Evolutionary conservation across 805 yeast species (phyloP).

Genomic region (Wickerhamiella brachini): DNA sequence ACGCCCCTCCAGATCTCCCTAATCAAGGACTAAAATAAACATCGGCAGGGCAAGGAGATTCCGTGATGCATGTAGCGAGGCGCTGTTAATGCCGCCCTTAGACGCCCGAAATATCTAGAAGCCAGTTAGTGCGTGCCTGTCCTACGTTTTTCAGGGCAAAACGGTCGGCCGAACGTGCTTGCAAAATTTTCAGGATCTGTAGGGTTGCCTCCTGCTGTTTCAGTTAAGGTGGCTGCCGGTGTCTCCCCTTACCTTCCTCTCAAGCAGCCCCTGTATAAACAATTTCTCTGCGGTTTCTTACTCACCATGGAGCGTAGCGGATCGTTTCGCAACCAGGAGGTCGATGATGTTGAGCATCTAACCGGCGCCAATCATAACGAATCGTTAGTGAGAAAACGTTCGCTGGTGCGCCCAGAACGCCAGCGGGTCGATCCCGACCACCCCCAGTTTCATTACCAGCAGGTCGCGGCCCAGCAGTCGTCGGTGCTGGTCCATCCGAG

Average conservation of each 20-base stretch:
- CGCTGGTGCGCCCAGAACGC: constrained; percentile 79
- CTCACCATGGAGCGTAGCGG: constrained; percentile 13
- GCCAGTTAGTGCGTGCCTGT: no score
- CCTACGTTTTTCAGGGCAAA: no score
- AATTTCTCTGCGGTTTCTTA: background rate
- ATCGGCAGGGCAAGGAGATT: background rate
- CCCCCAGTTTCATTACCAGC: constrained; percentile 67
- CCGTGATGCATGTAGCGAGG: background rate
- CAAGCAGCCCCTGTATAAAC: background rate
- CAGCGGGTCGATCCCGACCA: constrained; percentile 49
- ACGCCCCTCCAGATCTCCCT: no score
- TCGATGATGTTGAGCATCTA: constrained; percentile 6
- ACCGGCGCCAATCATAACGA: constrained; percentile 5
- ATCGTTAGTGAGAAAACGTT: constrained; percentile 35
- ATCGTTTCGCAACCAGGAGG: constrained; percentile 6
- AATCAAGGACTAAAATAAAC: background rate
- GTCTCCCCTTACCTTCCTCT: background rate
- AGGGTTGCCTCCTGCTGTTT: background rate
- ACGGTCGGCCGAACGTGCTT: no score
- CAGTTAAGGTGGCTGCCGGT: background rate
- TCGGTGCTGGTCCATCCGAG: constrained; percentile 53
- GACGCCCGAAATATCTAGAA: no score
- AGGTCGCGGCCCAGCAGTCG: constrained; percentile 52
- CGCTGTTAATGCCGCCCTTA: background rate
- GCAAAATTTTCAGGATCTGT: background rate